A percentile compares a stretch with the other conserved stretches of the same genome.
Evolutionary conservation across 345 rosid genomes (phyloP).

Genomic region (Sonneratia alba): DNA sequence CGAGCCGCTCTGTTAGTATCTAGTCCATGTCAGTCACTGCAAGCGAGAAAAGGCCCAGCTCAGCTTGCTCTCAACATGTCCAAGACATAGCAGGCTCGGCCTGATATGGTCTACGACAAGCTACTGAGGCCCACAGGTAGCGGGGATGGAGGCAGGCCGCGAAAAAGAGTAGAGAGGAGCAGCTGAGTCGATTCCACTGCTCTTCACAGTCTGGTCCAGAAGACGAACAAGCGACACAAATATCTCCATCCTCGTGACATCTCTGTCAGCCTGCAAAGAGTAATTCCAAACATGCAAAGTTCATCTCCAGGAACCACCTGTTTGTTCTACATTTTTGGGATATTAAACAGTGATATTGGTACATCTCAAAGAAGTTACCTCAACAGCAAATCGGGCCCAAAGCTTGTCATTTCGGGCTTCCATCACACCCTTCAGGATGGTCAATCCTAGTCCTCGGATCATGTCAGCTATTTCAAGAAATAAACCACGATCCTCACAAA

Average conservation of each 20-base stretch:
- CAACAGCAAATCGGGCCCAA: constrained; percentile 86
- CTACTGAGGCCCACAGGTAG: constrained; percentile 40
- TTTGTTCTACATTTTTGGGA: neutral
- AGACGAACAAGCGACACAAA: constrained; percentile 77
- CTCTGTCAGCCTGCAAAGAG: constrained; percentile 66
- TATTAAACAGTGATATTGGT: neutral
- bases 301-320: neutral
- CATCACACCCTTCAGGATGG: constrained; percentile 89
- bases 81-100: no score
- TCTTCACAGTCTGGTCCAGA: constrained; percentile 65
- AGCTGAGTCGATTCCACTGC: constrained; percentile 9
- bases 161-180: neutral
- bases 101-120: neutral
- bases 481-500: constrained; percentile 88
- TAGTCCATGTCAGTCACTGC: no score
- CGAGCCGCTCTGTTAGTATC: no score
- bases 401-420: constrained; percentile 74
- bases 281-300: neutral
- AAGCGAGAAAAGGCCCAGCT: no score
- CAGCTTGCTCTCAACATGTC: no score
- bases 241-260: constrained; percentile 87
- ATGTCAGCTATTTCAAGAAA: constrained; percentile 90
- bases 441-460: constrained; percentile 81
- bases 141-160: constrained; percentile 33
- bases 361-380: constrained; percentile 35